Percentiles rank a stretch among this genome's conserved stretches.
phyloP scores from a whole-genome alignment of 495 filamentous ascomycete genomes.

The Annulohypoxylon stygium region DNA sequence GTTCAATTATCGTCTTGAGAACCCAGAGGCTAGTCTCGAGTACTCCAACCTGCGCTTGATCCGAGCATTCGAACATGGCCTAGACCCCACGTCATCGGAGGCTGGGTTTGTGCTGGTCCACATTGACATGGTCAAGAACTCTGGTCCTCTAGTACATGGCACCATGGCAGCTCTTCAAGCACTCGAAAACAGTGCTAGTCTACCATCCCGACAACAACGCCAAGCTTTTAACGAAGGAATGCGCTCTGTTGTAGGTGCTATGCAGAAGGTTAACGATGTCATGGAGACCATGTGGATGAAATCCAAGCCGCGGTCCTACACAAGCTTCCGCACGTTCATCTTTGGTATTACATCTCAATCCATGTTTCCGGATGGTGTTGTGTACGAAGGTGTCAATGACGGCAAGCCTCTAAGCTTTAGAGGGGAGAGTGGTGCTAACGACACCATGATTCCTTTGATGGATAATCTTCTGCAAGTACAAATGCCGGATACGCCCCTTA shows the following conservation, averaged over 20 bases:
- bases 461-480: slow-evolving; percentile 83
- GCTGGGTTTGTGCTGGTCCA: slow-evolving; percentile 90
- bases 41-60: slow-evolving; percentile 87
- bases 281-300: slow-evolving; percentile 94
- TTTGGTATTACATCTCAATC: slow-evolving; percentile 89
- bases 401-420: slow-evolving; percentile 77
- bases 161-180: slow-evolving; percentile 73
- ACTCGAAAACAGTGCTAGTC: slow-evolving; percentile 55
- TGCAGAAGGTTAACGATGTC: slow-evolving; percentile 77
- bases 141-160: slow-evolving; percentile 77
- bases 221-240: slow-evolving; percentile 73
- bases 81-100: slow-evolving; percentile 87
- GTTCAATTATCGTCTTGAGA: slow-evolving; percentile 84
- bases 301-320: slow-evolving; percentile 82
- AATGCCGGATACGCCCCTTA: slow-evolving; percentile 88
- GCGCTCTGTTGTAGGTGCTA: slow-evolving; percentile 68
- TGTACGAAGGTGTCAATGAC: slow-evolving; percentile 85
- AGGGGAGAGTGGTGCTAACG: slow-evolving; percentile 91
- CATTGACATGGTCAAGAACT: slow-evolving; percentile 86
- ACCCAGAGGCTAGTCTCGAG: slow-evolving; percentile 73
- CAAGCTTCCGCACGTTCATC: slow-evolving; percentile 91
- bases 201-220: slow-evolving; percentile 51
- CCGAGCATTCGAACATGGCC: slow-evolving; percentile 88
- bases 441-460: slow-evolving; percentile 86
- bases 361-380: slow-evolving; percentile 91